These are phyloP conservation scores for Rutstroemia sydowiana DNA, from an alignment of 2,329 filamentous ascomycete species.

Conservation along the genomic window DNA sequence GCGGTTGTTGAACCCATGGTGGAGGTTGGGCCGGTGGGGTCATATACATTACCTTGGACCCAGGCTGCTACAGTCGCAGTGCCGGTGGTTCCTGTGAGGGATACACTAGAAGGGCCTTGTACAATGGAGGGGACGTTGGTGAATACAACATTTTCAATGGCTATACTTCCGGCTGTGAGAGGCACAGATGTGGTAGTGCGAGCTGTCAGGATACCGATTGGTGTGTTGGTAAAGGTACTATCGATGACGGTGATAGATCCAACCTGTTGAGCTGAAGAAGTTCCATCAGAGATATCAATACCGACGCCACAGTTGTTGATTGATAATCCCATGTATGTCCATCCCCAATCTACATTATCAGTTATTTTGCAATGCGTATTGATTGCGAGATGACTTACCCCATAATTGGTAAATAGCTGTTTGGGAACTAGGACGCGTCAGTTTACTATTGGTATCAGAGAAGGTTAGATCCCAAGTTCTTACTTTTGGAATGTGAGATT, in stretches of 20 bases:
- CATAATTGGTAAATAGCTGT: slow-evolving; percentile 52
- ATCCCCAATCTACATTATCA: slow-evolving; percentile 43
- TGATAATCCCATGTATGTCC: slow-evolving; percentile 43
- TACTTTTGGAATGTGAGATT: slow-evolving; percentile 41
- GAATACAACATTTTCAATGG: slow-evolving; percentile 85
- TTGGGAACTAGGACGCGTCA: slow-evolving; percentile 30
- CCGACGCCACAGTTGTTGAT: slow-evolving; percentile 47
- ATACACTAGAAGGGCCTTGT: slow-evolving; percentile 44
- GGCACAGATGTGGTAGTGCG: slow-evolving; percentile 43
- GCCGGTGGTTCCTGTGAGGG: slow-evolving; percentile 56
- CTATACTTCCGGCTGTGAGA: slow-evolving; percentile 66
- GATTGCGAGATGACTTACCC: slow-evolving; percentile 19
- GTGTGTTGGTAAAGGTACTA: slow-evolving; percentile 42
- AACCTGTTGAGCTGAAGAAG: slow-evolving; percentile 37
- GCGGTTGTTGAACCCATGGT: slow-evolving; percentile 36
- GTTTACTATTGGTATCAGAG: neutral
- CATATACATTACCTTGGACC: slow-evolving; percentile 71
- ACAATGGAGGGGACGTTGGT: slow-evolving; percentile 57
- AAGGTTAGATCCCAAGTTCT: neutral
- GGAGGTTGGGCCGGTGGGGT: slow-evolving; percentile 35
- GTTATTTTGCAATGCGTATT: neutral
- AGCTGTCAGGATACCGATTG: slow-evolving; percentile 43
- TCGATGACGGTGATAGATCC: slow-evolving; percentile 53
- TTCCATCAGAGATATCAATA: slow-evolving; percentile 42
- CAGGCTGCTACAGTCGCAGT: slow-evolving; percentile 62